Percentiles rank a stretch among this genome's conserved stretches.
Conservation (phyloP, 208 protist genomes). For the Leishmania amazonensis region DNA sequence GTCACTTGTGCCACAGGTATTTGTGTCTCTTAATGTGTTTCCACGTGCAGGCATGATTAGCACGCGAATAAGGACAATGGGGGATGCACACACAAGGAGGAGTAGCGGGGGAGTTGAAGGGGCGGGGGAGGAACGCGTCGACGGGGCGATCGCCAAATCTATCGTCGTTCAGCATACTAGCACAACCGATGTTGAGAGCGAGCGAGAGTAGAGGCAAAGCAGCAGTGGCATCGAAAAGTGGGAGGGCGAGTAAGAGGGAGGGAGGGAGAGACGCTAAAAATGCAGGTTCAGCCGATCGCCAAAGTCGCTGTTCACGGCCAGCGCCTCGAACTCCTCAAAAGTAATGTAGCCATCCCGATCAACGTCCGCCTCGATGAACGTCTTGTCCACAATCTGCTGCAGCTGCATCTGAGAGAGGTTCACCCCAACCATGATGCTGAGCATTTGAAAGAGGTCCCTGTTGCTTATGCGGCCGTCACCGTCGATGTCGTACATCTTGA, state of each 20-base stretch:
- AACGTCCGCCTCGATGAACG: conserved; percentile 92
- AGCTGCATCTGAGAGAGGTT: conserved; percentile 92
- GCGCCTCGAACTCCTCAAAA: conserved; percentile 91
- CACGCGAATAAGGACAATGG: background rate
- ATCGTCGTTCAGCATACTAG: background rate
- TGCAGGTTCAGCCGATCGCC: conserved; percentile 85
- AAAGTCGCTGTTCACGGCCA: conserved; percentile 75
- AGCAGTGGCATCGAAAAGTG: background rate
- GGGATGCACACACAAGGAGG: background rate
- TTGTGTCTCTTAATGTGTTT: background rate
- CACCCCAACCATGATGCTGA: conserved; percentile 93
- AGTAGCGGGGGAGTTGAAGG: background rate
- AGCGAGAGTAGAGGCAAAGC: background rate
- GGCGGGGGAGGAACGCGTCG: background rate
- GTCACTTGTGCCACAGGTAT: background rate
- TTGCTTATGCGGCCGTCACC: conserved; percentile 94
- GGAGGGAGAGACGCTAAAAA: conserved; percentile 41
- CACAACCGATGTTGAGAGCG: background rate
- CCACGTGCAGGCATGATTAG: background rate
- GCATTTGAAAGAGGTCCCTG: conserved; percentile 91
- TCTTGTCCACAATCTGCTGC: conserved; percentile 96
- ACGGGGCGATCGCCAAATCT: background rate
- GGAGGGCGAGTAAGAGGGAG: background rate
- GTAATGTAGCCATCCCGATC: conserved; percentile 93
- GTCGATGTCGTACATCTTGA: conserved; percentile 96